A percentile compares a stretch with the other conserved stretches of the same genome.
phyloP scores from a whole-genome alignment of 2,329 filamentous ascomycete species.

The Xenoacremonium recifei region DNA sequence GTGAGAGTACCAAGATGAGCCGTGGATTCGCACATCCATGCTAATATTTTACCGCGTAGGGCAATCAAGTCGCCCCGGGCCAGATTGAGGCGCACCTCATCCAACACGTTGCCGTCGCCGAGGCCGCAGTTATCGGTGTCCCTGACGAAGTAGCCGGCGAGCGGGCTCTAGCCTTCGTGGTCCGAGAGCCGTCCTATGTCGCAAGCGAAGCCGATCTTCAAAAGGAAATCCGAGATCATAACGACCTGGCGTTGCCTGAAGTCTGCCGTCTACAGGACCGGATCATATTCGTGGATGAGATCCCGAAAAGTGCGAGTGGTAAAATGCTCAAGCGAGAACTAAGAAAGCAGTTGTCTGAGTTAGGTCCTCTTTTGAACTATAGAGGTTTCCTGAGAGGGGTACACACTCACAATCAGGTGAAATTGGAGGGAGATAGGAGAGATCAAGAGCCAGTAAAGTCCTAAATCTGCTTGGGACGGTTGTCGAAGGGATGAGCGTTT shows the following conservation, averaged over 20 bases:
- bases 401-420: too few species aligned
- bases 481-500: too few species aligned
- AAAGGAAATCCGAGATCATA: conserved; percentile 4
- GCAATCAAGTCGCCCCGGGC: conserved; percentile 6
- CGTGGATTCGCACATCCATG: not conserved
- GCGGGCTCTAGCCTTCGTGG: conserved; percentile 5
- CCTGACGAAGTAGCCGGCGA: conserved; percentile 6
- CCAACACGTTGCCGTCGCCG: conserved; percentile 2
- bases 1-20: conserved; percentile 1
- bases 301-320: conserved; percentile 4
- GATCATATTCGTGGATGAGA: conserved; percentile 2
- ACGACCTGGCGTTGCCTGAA: conserved; percentile 1
- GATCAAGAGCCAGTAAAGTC: too few species aligned
- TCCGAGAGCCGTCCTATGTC: conserved; percentile 2
- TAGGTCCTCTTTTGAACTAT: not conserved
- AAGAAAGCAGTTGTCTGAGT: not conserved
- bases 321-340: conserved; percentile 4
- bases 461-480: too few species aligned
- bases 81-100: conserved; percentile 1
- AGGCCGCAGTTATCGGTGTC: conserved; percentile 3
- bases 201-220: conserved; percentile 1
- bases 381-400: too few species aligned
- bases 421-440: too few species aligned
- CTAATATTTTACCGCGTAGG: not conserved
- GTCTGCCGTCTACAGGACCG: conserved; percentile 4